A percentile compares a stretch with the other conserved stretches of the same genome.
These are phyloP conservation scores for Talaromyces atroroseus DNA, from an alignment of 2,329 filamentous ascomycete genomes.

Conservation along the genomic window DNA sequence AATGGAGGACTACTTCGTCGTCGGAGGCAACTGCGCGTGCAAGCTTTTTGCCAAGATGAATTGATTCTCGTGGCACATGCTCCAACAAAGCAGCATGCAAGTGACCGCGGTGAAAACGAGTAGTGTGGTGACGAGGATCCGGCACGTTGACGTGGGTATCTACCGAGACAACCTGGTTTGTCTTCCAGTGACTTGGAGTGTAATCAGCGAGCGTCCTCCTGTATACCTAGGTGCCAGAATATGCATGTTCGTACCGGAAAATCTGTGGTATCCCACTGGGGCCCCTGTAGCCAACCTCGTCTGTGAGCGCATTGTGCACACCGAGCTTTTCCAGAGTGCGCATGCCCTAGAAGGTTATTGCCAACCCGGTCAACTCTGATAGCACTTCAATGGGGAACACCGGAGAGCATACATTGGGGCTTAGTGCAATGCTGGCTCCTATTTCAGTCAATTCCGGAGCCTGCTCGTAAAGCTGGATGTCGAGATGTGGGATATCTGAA, in stretches of 20 bases:
- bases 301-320: conserved; percentile 42
- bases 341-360: conserved; percentile 30
- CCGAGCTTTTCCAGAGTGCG: conserved; percentile 48
- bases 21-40: conserved; percentile 29
- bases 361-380: not conserved
- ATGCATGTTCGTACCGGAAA: conserved; percentile 31
- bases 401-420: conserved; percentile 40
- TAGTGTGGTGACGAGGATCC: conserved; percentile 36
- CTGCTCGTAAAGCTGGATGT: conserved; percentile 48
- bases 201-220: not conserved
- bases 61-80: conserved; percentile 37
- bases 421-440: conserved; percentile 19
- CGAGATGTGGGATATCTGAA: conserved; percentile 23
- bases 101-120: conserved; percentile 46
- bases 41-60: conserved; percentile 44
- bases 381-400: not conserved
- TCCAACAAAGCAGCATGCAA: conserved; percentile 46
- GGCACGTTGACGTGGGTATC: conserved; percentile 36
- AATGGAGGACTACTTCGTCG: conserved; percentile 33
- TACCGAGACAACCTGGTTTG: conserved; percentile 37
- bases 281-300: conserved; percentile 36
- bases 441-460: conserved; percentile 29
- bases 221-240: not conserved
- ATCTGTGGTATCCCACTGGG: conserved; percentile 44
- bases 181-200: conserved; percentile 35